A percentile compares a stretch with the other conserved stretches of the same genome.
phyloP scores from a whole-genome alignment of 2,329 filamentous ascomycete genomes.

The Hawksworthiomyces lignivorus region DNA sequence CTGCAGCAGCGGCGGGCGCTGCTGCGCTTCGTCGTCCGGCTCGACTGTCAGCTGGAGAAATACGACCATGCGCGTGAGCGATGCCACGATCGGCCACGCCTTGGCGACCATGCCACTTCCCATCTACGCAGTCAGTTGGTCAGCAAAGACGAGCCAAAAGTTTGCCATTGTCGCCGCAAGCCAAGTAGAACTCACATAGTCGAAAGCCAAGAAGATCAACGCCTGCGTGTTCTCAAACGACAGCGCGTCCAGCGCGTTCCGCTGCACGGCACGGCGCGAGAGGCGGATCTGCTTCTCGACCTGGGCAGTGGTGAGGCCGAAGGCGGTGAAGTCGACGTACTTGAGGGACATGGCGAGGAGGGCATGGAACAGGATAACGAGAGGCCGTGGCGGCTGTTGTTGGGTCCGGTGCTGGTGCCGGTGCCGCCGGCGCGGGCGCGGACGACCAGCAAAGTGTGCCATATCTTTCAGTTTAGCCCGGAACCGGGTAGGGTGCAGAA shows the following conservation, averaged over 20 bases:
- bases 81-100: conserved; percentile 28
- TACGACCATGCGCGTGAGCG: conserved; percentile 27
- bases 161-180: too few relatives aligned
- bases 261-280: conserved; percentile 18
- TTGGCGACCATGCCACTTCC: conserved; percentile 22
- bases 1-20: conserved; percentile 19
- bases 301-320: conserved; percentile 11
- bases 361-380: conserved; percentile 24
- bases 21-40: conserved; percentile 17
- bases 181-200: conserved; percentile 17
- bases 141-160: too few relatives aligned
- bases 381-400: too few relatives aligned
- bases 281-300: not conserved
- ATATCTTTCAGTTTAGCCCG: conserved; percentile 17
- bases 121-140: conserved; percentile 15
- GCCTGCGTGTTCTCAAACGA: conserved; percentile 26
- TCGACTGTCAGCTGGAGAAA: conserved; percentile 27
- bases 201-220: conserved; percentile 24
- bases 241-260: conserved; percentile 22
- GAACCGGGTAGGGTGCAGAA: conserved; percentile 25
- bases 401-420: conserved; percentile 13
- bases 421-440: too few relatives aligned
- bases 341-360: conserved; percentile 20
- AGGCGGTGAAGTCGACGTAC: conserved; percentile 19
- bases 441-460: too few relatives aligned